Base-by-base conservation (phyloP, 139 green algal genomes). In the Picochlorum sp. region DNA sequence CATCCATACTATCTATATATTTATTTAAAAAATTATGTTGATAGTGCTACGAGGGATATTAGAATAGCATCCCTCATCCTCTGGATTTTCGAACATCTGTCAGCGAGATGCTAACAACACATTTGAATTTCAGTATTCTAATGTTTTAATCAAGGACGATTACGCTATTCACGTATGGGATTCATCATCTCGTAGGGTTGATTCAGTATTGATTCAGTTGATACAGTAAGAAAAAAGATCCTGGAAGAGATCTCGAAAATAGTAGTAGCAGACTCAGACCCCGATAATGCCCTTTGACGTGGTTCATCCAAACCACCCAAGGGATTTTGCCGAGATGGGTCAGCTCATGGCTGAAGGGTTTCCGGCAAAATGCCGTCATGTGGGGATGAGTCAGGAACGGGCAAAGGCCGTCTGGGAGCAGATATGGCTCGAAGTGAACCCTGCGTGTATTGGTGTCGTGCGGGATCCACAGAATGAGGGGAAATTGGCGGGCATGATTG, bases 1-100 rank as follows among this genome's bases (percentile, higher is more conserved):
- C 56, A 32, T 65, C 66, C 56, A 65, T 58, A 15, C 50, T 68
- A 18, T 20, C 38, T 28, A 56, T 44, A 23, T 23, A 23, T 46
- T 3, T 15, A 66, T 56, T 8, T n/a, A 9, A 58, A 59, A 4
- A 58, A 1, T 44, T 49, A 66, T 38, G n/a, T 66, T 24, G 28
- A 23, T 24, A 59, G 9, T 56, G 24, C 60, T 24, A 66, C 34
- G 28, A 30, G n/a, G 15, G 10, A 62, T 46, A 62, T 49, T 62
- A 18, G 51, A 1, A 18, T 9, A 3, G 6, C 5, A 62, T 9
- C 14, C 18, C 6, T 57, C 2, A 47, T 62, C n/a, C 6, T 56
- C 18, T 21, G 20, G 15, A 20, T 45, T 56, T 62, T 16, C 0
- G 32, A 62, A 62, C 59, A 15, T 52, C 15, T 62, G 26, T 50